Base-by-base conservation (phyloP, 495 filamentous ascomycete genomes). In the Trichocladium antarcticum region DNA sequence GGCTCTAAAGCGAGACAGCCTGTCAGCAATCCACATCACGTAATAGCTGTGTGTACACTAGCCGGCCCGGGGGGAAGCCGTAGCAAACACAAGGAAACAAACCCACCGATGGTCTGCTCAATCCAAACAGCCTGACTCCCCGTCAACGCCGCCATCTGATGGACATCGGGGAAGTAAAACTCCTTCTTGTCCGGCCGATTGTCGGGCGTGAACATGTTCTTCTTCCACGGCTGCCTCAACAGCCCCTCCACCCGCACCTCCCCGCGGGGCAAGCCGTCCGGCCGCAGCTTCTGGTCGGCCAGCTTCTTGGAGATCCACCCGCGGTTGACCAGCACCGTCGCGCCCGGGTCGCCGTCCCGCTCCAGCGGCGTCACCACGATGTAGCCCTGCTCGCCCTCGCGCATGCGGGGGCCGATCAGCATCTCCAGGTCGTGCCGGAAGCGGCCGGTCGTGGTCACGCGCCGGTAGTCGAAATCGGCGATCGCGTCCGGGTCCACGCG, bases 91-190 rank as follows among this genome's bases (percentile, higher is more conserved):
- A 35, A 52, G 32, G 35, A 32, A 35, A 59, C 8, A 39, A 47
- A 65, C 73, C 8, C 60, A 94, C 89, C 75, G 85, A 93, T 94
- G 50, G 90, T 98, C 73, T 92, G 81, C 68, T 98, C 93, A 62
- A 98, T 72, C 89, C 88, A 95, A 45, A 98, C 84, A 6, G 88
- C 72, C 70, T 94, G 85, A 54, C 84, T 87, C 1, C 85, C 87
- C 37, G 81, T 82, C 57, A 87, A 66, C 35, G 70, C 71, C n/a
- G 92, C 92, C 92, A 98, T 98, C 72, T 95, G 75, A 57, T 77
- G 63, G 37, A 98, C 84, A 64, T 96, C 93, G 1, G 92, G 90
- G 55, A 97, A 98, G 65, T 95, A 92, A 60, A 92, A 98, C 68
- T 85, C 83, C 44, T 80, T 79, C 49, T 74, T 76, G 51, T 89